Base-by-base conservation (phyloP, 1,284 basidiomycete species). In the Leccinum griseonigrum region DNA sequence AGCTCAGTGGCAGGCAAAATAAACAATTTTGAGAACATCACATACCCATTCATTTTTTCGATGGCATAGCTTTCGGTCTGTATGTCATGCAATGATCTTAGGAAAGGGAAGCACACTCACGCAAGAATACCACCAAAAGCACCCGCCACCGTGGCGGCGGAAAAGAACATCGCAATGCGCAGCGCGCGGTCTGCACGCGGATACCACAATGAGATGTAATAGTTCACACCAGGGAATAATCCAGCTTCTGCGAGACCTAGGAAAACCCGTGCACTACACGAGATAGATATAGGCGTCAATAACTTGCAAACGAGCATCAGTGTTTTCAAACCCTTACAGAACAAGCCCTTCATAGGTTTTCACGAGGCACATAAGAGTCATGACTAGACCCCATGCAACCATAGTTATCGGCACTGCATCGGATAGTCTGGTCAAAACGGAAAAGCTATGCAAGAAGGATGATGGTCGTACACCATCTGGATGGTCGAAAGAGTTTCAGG, bases 131-230 rank as follows among this genome's bases (percentile, higher is more conserved):
- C 76, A 16, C 75, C 78, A 57, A 80, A 80, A 10, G 78, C 79
- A 56, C 78, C 84, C n/a, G 83, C 81, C 46, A 83, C 62, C 2
- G 83, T 84, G 11, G 84, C 82, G 38, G 83, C 82, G 16, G 84
- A 84, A 71, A 85, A 84, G 74, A 86, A 85, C 52, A 86, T 80
- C 3, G 84, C 83, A 40, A 85, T 78, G 26, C 84, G 77, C 57
- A 69, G 71, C n/a, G 80, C 81, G 18, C 81, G 76, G 64, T 85
- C 83, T 22, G 73, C 73, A 34, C 78, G 73, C 10, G 82, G 79
- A 62, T 85, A 85, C 84, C 83, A 84, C 48, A 83, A 65, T 13
- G 82, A 81, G 50, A 84, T 76, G 66, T 85, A 85, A 62, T 82
- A 86, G 0, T 77, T 80, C 59, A 85, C 76, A 59, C 80, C 83